Evolutionary conservation across 1,284 basidiomycete species (phyloP), one percentile per base, ranked within the genome.

Genomic region (Cystobasidium sp.): DNA sequence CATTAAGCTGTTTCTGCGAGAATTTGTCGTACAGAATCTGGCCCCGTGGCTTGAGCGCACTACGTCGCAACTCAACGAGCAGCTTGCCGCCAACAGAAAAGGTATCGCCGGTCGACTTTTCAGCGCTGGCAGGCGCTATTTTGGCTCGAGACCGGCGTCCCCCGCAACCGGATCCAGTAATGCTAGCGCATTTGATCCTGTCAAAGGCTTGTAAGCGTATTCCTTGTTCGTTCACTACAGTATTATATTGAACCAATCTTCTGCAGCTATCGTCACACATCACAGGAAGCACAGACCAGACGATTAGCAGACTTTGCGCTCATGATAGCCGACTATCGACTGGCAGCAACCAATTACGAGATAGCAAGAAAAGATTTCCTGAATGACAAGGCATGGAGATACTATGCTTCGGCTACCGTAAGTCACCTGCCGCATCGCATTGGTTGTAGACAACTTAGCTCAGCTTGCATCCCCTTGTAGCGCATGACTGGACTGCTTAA

Each of bases 1-100:
- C 75, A 88, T 92, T 31, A 89, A 89, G 0, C 87, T 88, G 55
- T 94, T 98, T 78, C 87, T 94, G 6, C 88, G 95, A 56, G 96
- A 98, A 81, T 90, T 98, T 78, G 87, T 94, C 1, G 89, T 91
- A 4, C 93, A 94, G 88, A 94, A 91, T 79, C 84, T 99, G 46
- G 84, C 98, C 3, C 96, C 96, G 0, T 97, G 92, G 90, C 94
- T 99, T 92, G 96, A 99, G 84, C 91, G 91, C 78, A 90, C 89
- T 80, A 90, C 97, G 0, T 81, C 94, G 59, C 92, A 97, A 75
- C 97, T 94, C 91, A 97, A 97, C 81, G 96, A 99, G 84, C 87
- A 87, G 76, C 95, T 91, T 80, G 88, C 90, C 20, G 91, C 91
- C 18, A 92, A 90, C 24, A 87, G 93, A 62, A 87, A 92, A 46